phyloP scores from a whole-genome alignment of 1,284 basidiomycete species.

The Heterobasidion occidentale region DNA sequence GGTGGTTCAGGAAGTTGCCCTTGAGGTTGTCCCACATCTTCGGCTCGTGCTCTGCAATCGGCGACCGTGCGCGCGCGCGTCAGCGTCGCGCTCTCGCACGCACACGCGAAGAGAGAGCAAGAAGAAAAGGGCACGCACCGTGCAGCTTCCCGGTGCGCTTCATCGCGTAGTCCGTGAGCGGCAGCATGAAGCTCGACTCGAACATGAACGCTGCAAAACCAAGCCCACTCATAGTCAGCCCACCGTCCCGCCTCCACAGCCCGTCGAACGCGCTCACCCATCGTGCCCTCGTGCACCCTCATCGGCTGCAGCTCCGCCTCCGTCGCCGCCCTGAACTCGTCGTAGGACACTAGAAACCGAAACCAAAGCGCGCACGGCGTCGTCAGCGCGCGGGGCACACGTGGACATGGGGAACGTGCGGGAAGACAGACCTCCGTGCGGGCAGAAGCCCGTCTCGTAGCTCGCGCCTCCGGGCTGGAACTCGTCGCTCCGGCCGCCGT shows the following conservation, averaged over 20 bases:
- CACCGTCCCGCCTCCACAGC: neutral
- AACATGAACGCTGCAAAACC: conserved; percentile 49
- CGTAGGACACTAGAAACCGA: conserved; percentile 47
- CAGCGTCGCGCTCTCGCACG: neutral
- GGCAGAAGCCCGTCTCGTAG: conserved; percentile 55
- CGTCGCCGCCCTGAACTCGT: conserved; percentile 46
- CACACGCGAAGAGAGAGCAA: neutral
- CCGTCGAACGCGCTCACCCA: conserved; percentile 30
- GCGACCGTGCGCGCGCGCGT: no score
- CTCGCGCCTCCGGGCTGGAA: conserved; percentile 53
- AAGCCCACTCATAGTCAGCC: neutral
- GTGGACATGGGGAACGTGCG: no score
- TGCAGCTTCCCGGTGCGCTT: conserved; percentile 48
- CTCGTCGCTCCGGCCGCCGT: conserved; percentile 52
- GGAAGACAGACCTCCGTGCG: conserved; percentile 36
- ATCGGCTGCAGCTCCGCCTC: conserved; percentile 42
- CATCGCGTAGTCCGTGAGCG: conserved; percentile 56
- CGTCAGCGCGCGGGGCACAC: no score
- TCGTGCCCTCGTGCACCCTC: conserved; percentile 43
- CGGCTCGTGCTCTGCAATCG: conserved; percentile 38
- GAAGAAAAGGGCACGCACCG: conserved; percentile 24
- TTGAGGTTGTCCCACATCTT: conserved; percentile 57
- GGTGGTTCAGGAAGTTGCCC: conserved; percentile 48
- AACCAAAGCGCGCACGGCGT: no score
- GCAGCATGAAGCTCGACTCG: conserved; percentile 54